A percentile compares a stretch with the other conserved stretches of the same genome.
phyloP scores from a whole-genome alignment of 257 asterid genomes.

The Misopates orontium region DNA sequence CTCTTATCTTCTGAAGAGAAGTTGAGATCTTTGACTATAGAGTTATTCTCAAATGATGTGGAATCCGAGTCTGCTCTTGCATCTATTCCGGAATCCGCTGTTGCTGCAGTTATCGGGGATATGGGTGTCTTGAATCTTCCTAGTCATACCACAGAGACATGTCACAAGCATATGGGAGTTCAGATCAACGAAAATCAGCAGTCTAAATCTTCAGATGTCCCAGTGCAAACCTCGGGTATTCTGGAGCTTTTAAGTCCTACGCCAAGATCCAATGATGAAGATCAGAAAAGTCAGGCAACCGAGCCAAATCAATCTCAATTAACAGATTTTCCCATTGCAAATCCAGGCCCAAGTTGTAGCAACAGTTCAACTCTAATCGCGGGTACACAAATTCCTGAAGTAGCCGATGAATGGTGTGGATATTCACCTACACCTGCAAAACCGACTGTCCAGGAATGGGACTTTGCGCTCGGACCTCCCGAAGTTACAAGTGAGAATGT shows the following conservation, averaged over 20 bases:
- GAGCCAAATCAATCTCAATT: conserved; percentile 44
- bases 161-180: conserved; percentile 29
- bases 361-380: conserved; percentile 33
- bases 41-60: conserved; percentile 31
- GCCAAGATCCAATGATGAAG: conserved; percentile 41
- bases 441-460: conserved; percentile 54
- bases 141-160: conserved; percentile 34
- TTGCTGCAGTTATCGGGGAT: conserved; percentile 24
- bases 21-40: conserved; percentile 31
- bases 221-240: conserved; percentile 26
- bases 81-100: conserved; percentile 27
- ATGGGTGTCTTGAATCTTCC: conserved; percentile 30
- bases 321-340: conserved; percentile 39
- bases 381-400: conserved; percentile 52
- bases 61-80: conserved; percentile 33
- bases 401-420: conserved; percentile 53
- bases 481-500: conserved; percentile 38
- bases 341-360: conserved; percentile 51
- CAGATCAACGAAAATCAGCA: conserved; percentile 31
- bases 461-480: conserved; percentile 35
- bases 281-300: conserved; percentile 29
- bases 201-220: conserved; percentile 30
- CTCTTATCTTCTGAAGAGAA: conserved; percentile 48
- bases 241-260: conserved; percentile 50
- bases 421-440: conserved; percentile 58